phyloP scores from a whole-genome alignment of 1,284 basidiomycete genomes.

The Marasmius fiardii region DNA sequence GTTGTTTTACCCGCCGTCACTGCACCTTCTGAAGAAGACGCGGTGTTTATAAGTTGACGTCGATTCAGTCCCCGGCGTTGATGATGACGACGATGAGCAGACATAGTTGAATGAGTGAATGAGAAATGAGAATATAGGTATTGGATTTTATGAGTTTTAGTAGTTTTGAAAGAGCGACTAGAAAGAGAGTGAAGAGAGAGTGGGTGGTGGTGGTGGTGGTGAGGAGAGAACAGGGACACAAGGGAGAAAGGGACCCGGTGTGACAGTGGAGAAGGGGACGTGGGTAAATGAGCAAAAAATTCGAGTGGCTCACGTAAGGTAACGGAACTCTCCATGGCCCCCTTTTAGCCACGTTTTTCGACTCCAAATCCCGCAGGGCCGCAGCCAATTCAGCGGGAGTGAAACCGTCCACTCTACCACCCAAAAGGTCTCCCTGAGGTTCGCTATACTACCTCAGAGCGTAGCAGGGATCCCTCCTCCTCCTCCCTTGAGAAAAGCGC shows the following conservation, averaged over 20 bases:
- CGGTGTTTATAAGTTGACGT: background rate
- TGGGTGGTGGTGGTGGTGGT: background rate
- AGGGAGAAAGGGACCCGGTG: background rate
- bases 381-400: too few species aligned
- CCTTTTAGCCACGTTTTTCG: too few species aligned
- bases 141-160: background rate
- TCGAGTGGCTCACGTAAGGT: background rate
- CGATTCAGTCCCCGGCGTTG: background rate
- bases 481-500: too few species aligned
- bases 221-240: background rate
- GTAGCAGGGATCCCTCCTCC: too few species aligned
- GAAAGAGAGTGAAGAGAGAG: background rate
- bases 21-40: background rate
- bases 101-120: background rate
- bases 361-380: too few species aligned
- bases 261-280: background rate
- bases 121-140: background rate
- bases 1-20: background rate
- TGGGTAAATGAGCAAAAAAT: background rate
- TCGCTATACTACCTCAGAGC: too few species aligned
- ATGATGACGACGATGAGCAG: background rate
- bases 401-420: too few species aligned
- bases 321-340: too few species aligned
- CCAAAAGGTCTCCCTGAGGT: too few species aligned
- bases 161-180: background rate